A percentile compares a stretch with the other conserved stretches of the same genome.
These are phyloP conservation scores for Ambrosiella beaveri DNA, from an alignment of 2,329 filamentous ascomycete species.

Conservation along the genomic window DNA sequence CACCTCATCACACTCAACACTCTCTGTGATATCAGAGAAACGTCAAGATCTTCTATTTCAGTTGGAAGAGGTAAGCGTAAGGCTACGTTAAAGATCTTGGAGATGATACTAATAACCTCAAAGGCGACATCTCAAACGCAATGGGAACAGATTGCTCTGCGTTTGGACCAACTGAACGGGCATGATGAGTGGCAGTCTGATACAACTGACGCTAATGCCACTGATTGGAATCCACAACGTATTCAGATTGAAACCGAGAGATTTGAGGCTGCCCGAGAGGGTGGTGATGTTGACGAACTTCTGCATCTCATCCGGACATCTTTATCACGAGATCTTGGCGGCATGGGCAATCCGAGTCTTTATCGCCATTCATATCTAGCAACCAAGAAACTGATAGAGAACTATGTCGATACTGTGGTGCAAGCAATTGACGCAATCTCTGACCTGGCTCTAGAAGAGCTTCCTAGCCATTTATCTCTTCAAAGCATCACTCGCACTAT, in stretches of 20 bases:
- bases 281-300: constrained; percentile 59
- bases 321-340: constrained; percentile 63
- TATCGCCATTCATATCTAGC: constrained; percentile 75
- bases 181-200: constrained; percentile 64
- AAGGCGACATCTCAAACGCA: constrained; percentile 52
- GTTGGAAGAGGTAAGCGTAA: constrained; percentile 6
- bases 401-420: constrained; percentile 66
- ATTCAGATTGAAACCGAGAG: constrained; percentile 53
- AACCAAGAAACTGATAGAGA: constrained; percentile 73
- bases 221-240: constrained; percentile 54
- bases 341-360: constrained; percentile 67
- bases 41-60: neutral
- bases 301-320: constrained; percentile 65
- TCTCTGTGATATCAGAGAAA: neutral
- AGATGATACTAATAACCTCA: neutral
- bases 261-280: constrained; percentile 55
- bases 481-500: constrained; percentile 49
- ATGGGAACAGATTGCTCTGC: constrained; percentile 59
- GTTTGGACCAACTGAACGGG: constrained; percentile 63
- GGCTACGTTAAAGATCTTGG: neutral
- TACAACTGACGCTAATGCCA: constrained; percentile 18
- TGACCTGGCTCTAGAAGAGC: constrained; percentile 33
- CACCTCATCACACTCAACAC: no score
- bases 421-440: constrained; percentile 58
- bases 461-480: constrained; percentile 38